Conservation (phyloP, 2,329 filamentous ascomycete genomes). For the Colletotrichum sp. region DNA sequence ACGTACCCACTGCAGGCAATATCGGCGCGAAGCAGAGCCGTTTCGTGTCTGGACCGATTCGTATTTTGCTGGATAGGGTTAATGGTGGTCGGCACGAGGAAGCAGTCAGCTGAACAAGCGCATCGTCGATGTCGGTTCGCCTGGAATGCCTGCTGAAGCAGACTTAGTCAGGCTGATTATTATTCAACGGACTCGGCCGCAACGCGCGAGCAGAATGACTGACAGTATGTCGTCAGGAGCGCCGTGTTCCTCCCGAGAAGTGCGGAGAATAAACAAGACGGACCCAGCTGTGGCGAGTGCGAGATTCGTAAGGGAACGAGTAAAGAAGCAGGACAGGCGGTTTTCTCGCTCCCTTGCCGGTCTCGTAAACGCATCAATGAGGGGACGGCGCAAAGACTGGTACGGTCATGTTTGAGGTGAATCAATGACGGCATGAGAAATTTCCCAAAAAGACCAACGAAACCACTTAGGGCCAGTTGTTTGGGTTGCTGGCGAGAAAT, state of each 20-base stretch:
- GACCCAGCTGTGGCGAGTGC: neutral
- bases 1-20: neutral
- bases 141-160: neutral
- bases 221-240: neutral
- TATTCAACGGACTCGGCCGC: neutral
- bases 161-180: neutral
- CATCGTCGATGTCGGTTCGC: neutral
- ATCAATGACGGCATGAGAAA: neutral
- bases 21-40: neutral
- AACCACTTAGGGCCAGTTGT: neutral
- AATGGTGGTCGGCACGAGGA: neutral
- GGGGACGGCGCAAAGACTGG: neutral
- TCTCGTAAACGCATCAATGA: conserved; percentile 12
- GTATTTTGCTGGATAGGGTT: neutral
- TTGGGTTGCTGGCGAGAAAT: neutral
- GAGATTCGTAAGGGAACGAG: conserved; percentile 5
- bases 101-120: neutral
- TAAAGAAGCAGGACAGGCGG: neutral
- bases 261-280: neutral
- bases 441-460: neutral
- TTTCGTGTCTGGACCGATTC: neutral
- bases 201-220: neutral
- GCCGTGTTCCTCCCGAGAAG: neutral
- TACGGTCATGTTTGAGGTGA: neutral
- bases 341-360: neutral